A percentile compares a stretch with the other conserved stretches of the same genome.
Conservation (phyloP, 1,139 yeast species). For the Suhomyces yuchorum region DNA sequence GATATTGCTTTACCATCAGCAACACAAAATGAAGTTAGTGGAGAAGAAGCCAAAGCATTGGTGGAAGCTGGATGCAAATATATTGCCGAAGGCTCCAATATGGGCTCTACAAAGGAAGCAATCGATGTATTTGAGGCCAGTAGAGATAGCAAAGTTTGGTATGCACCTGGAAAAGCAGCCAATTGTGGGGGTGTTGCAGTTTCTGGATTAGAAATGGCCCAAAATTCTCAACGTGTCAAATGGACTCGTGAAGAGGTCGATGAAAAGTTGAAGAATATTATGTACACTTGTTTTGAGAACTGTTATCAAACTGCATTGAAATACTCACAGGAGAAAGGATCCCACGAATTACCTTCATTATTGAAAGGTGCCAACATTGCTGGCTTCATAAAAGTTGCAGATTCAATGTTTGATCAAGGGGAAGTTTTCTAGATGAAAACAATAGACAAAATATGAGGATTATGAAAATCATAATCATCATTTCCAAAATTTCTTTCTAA, state of each 20-base stretch:
- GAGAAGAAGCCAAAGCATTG: slow-evolving; percentile 93
- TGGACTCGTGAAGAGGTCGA: slow-evolving; percentile 25
- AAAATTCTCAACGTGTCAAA: slow-evolving; percentile 88
- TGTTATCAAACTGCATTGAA: slow-evolving; percentile 85
- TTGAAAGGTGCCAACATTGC: slow-evolving; percentile 99
- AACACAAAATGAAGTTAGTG: slow-evolving; percentile 96
- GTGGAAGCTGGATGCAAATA: slow-evolving; percentile 89
- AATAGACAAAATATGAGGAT: not conserved
- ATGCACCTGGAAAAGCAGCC: slow-evolving; percentile 99
- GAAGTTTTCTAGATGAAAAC: slow-evolving; percentile 52
- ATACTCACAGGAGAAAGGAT: slow-evolving; percentile 71
- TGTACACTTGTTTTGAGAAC: slow-evolving; percentile 91
- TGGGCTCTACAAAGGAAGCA: slow-evolving; percentile 99
- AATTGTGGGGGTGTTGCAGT: slow-evolving; percentile 99
- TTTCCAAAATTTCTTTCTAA: too few relatives aligned
- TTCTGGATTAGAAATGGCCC: slow-evolving; percentile 99
- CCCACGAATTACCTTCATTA: slow-evolving; percentile 73
- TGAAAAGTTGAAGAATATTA: slow-evolving; percentile 52
- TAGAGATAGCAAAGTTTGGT: slow-evolving; percentile 85
- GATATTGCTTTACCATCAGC: slow-evolving; percentile 98
- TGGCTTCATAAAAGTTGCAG: slow-evolving; percentile 97
- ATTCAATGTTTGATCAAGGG: slow-evolving; percentile 98
- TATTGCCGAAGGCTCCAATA: slow-evolving; percentile 98
- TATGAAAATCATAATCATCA: too few relatives aligned
- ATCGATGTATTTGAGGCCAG: slow-evolving; percentile 89